phyloP scores from a whole-genome alignment of 352 stramenopile genomes.

The Phytophthora vignae region DNA sequence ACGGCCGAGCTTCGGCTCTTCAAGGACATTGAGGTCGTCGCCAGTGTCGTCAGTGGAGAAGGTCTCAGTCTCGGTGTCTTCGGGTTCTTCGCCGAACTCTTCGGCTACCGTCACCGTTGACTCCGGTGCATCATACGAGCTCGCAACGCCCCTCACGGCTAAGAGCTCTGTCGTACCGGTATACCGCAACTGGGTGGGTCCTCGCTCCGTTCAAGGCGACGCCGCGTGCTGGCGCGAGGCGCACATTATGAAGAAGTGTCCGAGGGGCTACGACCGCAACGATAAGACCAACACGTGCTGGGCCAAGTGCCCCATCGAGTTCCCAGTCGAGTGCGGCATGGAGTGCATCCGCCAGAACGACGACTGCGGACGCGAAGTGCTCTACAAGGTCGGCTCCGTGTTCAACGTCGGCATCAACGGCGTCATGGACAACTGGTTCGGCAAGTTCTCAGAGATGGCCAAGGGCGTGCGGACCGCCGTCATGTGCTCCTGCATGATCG shows the following conservation, averaged over 20 bases:
- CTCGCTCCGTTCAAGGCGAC: constrained; percentile 10
- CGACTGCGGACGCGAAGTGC: constrained; percentile 44
- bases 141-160: constrained; percentile 28
- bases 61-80: constrained; percentile 15
- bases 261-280: constrained; percentile 41
- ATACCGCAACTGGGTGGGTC: constrained; percentile 48
- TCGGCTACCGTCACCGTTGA: constrained; percentile 22
- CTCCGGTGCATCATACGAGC: constrained; percentile 24
- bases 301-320: constrained; percentile 53
- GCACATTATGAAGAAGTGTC: constrained; percentile 36
- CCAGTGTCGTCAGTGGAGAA: constrained; percentile 6
- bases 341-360: constrained; percentile 36
- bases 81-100: constrained; percentile 25
- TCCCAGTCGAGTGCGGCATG: constrained; percentile 40
- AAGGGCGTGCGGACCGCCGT: too few relatives aligned
- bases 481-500: constrained; percentile 36
- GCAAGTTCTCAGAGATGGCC: constrained; percentile 40
- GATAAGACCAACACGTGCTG: constrained; percentile 58
- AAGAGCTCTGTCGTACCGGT: constrained; percentile 30
- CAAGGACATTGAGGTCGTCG: background rate
- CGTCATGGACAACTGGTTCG: constrained; percentile 55
- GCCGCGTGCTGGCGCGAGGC: constrained; percentile 20
- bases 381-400: constrained; percentile 43
- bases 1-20: background rate
- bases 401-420: constrained; percentile 43